Base-by-base conservation (phyloP, 495 filamentous ascomycete species). In the Aspergillus sclerotioniger region DNA sequence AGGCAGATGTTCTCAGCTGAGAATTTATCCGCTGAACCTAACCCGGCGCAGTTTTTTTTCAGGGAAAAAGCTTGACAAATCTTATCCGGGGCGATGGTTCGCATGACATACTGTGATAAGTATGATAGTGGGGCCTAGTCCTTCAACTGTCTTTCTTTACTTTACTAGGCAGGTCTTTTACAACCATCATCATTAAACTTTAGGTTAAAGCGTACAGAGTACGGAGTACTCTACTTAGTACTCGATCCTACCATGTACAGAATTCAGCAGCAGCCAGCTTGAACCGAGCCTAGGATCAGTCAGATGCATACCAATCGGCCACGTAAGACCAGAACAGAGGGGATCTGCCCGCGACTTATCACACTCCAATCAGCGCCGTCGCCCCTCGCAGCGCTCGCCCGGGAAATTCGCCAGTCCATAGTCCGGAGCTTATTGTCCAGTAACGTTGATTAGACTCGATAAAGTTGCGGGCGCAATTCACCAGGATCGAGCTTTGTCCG, bases 401-500 rank as follows among this genome's bases (percentile, higher is more conserved):
- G 28, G 28, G 25, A 32, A 50, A 16, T 32, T 31, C 46, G 31
- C 47, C 7, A 32, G 9, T n/a, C 25, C 15, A 32, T 16, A 28
- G 13, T 48, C 55, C 51, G 60, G 52, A 55, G 44, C 46, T 62
- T 62, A 62, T 62, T 51, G 54, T 51, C 60, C 60, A 62, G 60
- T 62, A 33, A 54, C 15, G 51, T 55, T 58, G n/a, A 50, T 37
- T 33, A 8, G 15, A 41, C 55, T 54, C 45, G 60, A 62, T 62
- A 62, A 62, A 62, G 60, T 62, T 62, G 51, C 57, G 57, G 52
- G 46, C 51, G 57, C 51, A 51, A 47, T 50, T 28, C n/a, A 51
- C 37, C 37, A 60, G 59, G 60, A 58, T 62, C 46, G 60, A 62
- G 60, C 60, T 62, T 55, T 58, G 55, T 51, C 60, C 59, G 41